Percentiles rank a stretch among this genome's conserved stretches.
Conservation (phyloP, 441 rosid genomes). For the Aquilaria agallochum region DNA sequence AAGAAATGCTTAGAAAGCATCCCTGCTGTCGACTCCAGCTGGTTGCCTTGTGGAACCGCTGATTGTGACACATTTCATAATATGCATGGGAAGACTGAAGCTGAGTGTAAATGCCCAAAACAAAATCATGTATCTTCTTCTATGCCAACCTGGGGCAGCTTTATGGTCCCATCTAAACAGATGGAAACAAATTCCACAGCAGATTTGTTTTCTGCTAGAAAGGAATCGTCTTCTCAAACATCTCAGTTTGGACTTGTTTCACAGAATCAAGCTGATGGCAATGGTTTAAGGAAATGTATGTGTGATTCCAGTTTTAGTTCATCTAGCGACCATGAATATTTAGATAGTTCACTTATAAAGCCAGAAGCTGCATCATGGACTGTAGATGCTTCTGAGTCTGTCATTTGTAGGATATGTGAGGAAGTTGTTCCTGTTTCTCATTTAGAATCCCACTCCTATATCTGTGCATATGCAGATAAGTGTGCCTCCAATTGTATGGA, state of each 20-base stretch:
- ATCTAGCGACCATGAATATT: slow-evolving; percentile 35
- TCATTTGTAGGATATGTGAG: slow-evolving; percentile 84
- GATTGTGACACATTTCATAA: slow-evolving; percentile 33
- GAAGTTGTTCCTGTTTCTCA: slow-evolving; percentile 67
- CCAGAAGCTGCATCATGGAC: slow-evolving; percentile 21
- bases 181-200: slow-evolving; percentile 23
- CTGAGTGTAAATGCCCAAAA: slow-evolving; percentile 20
- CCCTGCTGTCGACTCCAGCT: slow-evolving; percentile 67
- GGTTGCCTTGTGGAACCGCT: slow-evolving; percentile 41
- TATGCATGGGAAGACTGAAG: slow-evolving; percentile 28
- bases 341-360: slow-evolving; percentile 27
- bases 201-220: slow-evolving; percentile 24
- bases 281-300: slow-evolving; percentile 13
- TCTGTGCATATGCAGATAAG: slow-evolving; percentile 88
- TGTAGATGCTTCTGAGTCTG: slow-evolving; percentile 46
- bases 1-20: slow-evolving; percentile 73
- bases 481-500: slow-evolving; percentile 68
- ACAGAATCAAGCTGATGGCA: slow-evolving; percentile 24
- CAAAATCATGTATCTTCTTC: slow-evolving; percentile 30
- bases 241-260: slow-evolving; percentile 24
- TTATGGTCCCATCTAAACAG: slow-evolving; percentile 22
- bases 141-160: slow-evolving; percentile 19
- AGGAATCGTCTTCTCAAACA: slow-evolving; percentile 27
- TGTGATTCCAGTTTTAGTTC: slow-evolving; percentile 22
- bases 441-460: slow-evolving; percentile 81